A percentile compares a stretch with the other conserved stretches of the same genome.
phyloP scores from a whole-genome alignment of 1,139 yeast species.

The Yamadazyma epiphylla region DNA sequence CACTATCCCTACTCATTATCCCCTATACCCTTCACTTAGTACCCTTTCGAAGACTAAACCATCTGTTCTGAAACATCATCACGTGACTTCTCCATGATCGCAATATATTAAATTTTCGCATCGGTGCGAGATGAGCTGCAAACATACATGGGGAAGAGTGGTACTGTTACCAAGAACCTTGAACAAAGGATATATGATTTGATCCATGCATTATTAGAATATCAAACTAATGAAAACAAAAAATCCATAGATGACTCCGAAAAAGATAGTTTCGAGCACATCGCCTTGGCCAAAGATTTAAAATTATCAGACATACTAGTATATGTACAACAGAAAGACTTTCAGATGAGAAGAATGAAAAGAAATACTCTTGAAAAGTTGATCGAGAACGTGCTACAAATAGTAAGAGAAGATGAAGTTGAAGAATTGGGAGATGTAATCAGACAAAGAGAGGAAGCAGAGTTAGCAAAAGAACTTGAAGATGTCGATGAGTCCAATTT shows the following conservation, averaged over 20 bases:
- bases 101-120: too few species aligned
- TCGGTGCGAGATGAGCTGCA: not conserved
- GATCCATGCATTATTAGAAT: slow-evolving; percentile 49
- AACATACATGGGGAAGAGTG: slow-evolving; percentile 9
- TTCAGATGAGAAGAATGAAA: slow-evolving; percentile 65
- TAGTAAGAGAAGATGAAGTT: slow-evolving; percentile 39
- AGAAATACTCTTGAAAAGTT: slow-evolving; percentile 51
- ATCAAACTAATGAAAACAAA: slow-evolving; percentile 45
- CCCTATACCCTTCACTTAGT: too few species aligned
- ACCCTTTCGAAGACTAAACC: too few species aligned
- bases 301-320: slow-evolving; percentile 46
- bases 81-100: too few species aligned
- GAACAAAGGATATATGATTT: slow-evolving; percentile 51
- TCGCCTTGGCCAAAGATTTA: slow-evolving; percentile 62
- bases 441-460: slow-evolving; percentile 27
- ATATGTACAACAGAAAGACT: slow-evolving; percentile 58
- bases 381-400: slow-evolving; percentile 51
- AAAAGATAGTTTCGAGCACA: slow-evolving; percentile 33
- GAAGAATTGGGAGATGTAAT: slow-evolving; percentile 34
- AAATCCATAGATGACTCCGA: slow-evolving; percentile 18
- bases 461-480: slow-evolving; percentile 32
- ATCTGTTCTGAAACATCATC: too few species aligned
- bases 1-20: too few species aligned
- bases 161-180: slow-evolving; percentile 26
- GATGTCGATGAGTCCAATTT: slow-evolving; percentile 41